Percentiles rank a stretch among this genome's conserved stretches.
Evolutionary conservation across 257 asterid species (phyloP).

Genomic region (Solanum lycopersicoides): DNA sequence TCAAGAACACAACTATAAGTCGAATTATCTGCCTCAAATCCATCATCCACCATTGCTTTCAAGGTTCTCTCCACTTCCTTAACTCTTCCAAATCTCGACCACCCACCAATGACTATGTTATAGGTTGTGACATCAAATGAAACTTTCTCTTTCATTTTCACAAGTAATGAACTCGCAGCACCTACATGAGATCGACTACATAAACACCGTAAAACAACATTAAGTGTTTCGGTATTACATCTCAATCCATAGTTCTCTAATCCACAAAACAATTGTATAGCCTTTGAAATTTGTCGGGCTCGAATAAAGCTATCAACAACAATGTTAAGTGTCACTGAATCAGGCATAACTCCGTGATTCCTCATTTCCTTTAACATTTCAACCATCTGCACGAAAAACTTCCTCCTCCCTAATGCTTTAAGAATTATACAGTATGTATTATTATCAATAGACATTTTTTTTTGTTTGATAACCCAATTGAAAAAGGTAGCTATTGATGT

Average conservation of each 20-base stretch:
- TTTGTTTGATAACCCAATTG: conserved; percentile 58
- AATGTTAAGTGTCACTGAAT: conserved; percentile 41
- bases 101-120: conserved; percentile 62
- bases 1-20: conserved; percentile 57
- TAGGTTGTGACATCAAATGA: conserved; percentile 31
- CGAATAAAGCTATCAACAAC: conserved; percentile 60
- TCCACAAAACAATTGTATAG: conserved; percentile 35
- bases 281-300: conserved; percentile 52
- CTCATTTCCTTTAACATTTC: conserved; percentile 42
- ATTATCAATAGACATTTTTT: conserved; percentile 10
- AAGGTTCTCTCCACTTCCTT: conserved; percentile 47
- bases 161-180: conserved; percentile 48
- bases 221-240: conserved; percentile 31
- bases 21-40: conserved; percentile 48
- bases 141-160: conserved; percentile 45
- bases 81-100: conserved; percentile 66
- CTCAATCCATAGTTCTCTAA: conserved; percentile 47
- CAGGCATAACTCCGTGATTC: conserved; percentile 25
- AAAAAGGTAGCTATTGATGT: conserved; percentile 51
- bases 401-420: conserved; percentile 75
- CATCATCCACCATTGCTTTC: conserved; percentile 62
- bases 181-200: conserved; percentile 45
- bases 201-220: conserved; percentile 50
- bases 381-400: conserved; percentile 54
- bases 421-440: conserved; percentile 32